phyloP scores from a whole-genome alignment of 805 yeast species.

The Nakazawaea pomicola region DNA sequence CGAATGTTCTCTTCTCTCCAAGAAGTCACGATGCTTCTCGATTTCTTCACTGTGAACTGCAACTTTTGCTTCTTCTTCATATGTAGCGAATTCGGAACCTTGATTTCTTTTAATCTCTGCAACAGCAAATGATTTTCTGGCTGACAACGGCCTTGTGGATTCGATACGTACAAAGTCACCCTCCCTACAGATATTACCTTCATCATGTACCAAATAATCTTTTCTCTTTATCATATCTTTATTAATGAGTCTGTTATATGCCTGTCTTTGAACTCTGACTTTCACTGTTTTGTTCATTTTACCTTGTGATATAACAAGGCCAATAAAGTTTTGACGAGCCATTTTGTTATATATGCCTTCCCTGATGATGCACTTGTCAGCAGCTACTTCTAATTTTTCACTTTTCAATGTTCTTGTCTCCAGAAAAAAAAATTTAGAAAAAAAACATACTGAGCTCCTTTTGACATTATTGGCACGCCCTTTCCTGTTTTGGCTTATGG shows the following conservation, averaged over 20 bases:
- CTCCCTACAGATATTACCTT: slow-evolving; percentile 83
- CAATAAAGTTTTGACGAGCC: slow-evolving; percentile 89
- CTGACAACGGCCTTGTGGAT: slow-evolving; percentile 78
- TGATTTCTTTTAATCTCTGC: slow-evolving; percentile 86
- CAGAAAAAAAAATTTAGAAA: too few relatives aligned
- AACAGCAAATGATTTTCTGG: slow-evolving; percentile 80
- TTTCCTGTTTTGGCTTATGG: too few relatives aligned
- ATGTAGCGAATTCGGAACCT: slow-evolving; percentile 87
- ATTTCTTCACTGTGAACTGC: slow-evolving; percentile 66
- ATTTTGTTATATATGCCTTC: slow-evolving; percentile 31
- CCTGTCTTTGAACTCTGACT: slow-evolving; percentile 78
- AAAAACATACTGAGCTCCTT: too few relatives aligned
- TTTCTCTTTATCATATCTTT: slow-evolving; percentile 74
- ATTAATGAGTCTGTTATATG: slow-evolving; percentile 65
- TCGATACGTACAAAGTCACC: slow-evolving; percentile 96
- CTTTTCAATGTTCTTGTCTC: too few relatives aligned
- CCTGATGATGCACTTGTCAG: neutral
- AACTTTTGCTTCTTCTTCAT: slow-evolving; percentile 66
- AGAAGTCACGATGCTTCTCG: slow-evolving; percentile 47
- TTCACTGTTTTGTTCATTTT: slow-evolving; percentile 94
- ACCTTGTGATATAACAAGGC: slow-evolving; percentile 93
- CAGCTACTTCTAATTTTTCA: too few relatives aligned
- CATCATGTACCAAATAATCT: slow-evolving; percentile 90
- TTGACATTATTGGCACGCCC: too few relatives aligned
- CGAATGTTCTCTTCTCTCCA: slow-evolving; percentile 37